Evolutionary conservation across 805 yeast species (phyloP).

Genomic region (Wickerhamiella occidentalis): DNA sequence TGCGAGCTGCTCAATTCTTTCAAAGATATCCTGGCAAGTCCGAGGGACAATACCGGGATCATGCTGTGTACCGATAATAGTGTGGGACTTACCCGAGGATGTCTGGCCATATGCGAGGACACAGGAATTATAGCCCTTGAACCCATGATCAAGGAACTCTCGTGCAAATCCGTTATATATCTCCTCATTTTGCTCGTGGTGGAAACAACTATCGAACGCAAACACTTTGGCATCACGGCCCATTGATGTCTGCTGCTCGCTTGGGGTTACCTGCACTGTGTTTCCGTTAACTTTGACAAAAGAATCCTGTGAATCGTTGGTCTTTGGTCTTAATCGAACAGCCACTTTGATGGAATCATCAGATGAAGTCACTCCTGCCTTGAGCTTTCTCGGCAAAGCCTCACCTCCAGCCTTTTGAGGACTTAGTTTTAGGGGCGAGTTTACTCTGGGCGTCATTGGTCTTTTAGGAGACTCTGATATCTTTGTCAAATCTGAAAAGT

Average conservation of each 20-base stretch:
- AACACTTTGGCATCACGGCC: slow-evolving; percentile 30
- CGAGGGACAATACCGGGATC: slow-evolving; percentile 57
- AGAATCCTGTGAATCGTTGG: slow-evolving; percentile 21
- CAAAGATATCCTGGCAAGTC: slow-evolving; percentile 43
- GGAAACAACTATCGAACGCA: slow-evolving; percentile 39
- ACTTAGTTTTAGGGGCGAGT: not conserved
- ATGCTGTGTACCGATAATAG: slow-evolving; percentile 52
- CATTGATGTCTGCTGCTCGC: slow-evolving; percentile 6
- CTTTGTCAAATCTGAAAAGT: slow-evolving; percentile 1
- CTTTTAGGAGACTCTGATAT: not conserved
- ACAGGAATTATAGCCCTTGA: slow-evolving; percentile 62
- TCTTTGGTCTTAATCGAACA: slow-evolving; percentile 32
- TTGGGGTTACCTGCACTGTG: slow-evolving; percentile 17
- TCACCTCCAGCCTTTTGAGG: not conserved
- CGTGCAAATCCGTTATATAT: slow-evolving; percentile 47
- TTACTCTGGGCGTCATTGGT: not conserved
- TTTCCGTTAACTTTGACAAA: slow-evolving; percentile 16
- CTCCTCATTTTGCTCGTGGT: slow-evolving; percentile 37
- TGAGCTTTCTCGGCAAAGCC: not conserved
- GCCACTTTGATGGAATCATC: slow-evolving; percentile 29
- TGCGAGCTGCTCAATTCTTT: slow-evolving; percentile 31
- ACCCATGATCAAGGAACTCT: slow-evolving; percentile 47
- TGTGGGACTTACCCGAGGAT: slow-evolving; percentile 71
- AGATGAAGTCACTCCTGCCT: not conserved
- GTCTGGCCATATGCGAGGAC: slow-evolving; percentile 76